These are phyloP conservation scores for Sindora glabra DNA, from an alignment of 306 rosid genomes.

Conservation along the genomic window DNA sequence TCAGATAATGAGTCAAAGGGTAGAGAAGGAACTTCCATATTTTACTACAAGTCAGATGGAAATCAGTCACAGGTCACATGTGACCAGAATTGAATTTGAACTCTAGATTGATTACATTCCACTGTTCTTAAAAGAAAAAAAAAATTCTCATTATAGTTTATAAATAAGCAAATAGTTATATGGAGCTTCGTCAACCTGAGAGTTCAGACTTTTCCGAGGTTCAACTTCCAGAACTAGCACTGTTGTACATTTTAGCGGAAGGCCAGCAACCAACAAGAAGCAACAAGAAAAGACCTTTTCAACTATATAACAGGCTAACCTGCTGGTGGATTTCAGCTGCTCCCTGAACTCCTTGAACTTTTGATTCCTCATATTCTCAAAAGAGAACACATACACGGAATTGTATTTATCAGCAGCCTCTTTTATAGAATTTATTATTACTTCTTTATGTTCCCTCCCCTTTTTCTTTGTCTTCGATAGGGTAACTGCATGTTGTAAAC, in stretches of 20 bases:
- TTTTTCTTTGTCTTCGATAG: slow-evolving; percentile 88
- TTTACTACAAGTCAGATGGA: no score
- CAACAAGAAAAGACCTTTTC: not conserved
- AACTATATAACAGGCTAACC: slow-evolving; percentile 19
- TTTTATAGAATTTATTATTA: slow-evolving; percentile 46
- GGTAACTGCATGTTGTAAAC: slow-evolving; percentile 49
- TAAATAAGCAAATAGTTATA: no score
- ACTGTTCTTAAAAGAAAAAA: no score
- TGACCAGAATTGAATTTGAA: no score
- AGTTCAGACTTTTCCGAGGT: no score
- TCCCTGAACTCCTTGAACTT: slow-evolving; percentile 91
- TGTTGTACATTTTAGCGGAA: not conserved
- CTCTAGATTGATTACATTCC: no score
- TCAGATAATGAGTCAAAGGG: no score
- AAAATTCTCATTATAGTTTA: no score
- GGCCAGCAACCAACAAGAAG: not conserved
- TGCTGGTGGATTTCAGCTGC: slow-evolving; percentile 56
- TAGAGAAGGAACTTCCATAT: no score
- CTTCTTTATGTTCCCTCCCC: slow-evolving; percentile 79
- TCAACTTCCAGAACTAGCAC: not conserved
- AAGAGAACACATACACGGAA: slow-evolving; percentile 61
- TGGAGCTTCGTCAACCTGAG: no score
- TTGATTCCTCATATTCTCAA: slow-evolving; percentile 90
- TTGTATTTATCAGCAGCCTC: slow-evolving; percentile 67
- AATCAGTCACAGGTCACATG: no score